Evolutionary conservation across 2,329 filamentous ascomycete genomes (phyloP).

Genomic region (Penicillium italicum): DNA sequence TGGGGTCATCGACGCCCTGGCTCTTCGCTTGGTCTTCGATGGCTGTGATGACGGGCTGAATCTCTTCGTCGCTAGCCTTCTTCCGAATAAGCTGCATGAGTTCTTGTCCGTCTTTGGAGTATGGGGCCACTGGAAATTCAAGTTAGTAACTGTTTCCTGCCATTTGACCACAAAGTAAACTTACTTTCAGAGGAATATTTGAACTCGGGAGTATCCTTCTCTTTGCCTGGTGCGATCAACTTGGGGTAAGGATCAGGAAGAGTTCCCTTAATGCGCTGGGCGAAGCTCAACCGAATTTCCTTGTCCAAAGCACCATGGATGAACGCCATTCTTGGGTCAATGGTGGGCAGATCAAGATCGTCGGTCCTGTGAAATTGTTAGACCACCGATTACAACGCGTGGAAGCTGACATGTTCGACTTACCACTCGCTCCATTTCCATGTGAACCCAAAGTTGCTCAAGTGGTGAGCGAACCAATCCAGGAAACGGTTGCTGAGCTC

Average conservation of each 20-base stretch:
- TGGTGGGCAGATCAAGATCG: conserved; percentile 70
- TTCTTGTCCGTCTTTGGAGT: conserved; percentile 77
- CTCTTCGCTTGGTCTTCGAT: conserved; percentile 77
- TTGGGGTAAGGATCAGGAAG: conserved; percentile 77
- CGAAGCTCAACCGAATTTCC: conserved; percentile 93
- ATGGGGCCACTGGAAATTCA: conserved; percentile 62
- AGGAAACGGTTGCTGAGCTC: conserved; percentile 84
- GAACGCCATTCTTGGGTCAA: conserved; percentile 90
- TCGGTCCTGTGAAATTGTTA: conserved; percentile 56
- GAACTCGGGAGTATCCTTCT: conserved; percentile 93
- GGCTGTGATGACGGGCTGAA: conserved; percentile 73
- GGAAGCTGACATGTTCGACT: conserved; percentile 22
- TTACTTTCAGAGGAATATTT: conserved; percentile 76
- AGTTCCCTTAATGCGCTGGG: conserved; percentile 91
- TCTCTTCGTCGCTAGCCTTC: conserved; percentile 80
- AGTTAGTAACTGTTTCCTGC: conserved; percentile 14
- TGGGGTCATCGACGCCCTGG: conserved; percentile 65
- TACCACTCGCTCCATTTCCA: conserved; percentile 99
- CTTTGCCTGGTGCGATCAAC: conserved; percentile 80
- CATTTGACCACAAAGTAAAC: conserved; percentile 28
- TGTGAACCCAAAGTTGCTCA: conserved; percentile 98
- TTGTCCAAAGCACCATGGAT: conserved; percentile 89
- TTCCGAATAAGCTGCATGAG: conserved; percentile 74
- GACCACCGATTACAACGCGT: not conserved
- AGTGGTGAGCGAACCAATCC: conserved; percentile 96